phyloP scores from a whole-genome alignment of 208 protist species.

The Vickermania ingenoplastis region DNA sequence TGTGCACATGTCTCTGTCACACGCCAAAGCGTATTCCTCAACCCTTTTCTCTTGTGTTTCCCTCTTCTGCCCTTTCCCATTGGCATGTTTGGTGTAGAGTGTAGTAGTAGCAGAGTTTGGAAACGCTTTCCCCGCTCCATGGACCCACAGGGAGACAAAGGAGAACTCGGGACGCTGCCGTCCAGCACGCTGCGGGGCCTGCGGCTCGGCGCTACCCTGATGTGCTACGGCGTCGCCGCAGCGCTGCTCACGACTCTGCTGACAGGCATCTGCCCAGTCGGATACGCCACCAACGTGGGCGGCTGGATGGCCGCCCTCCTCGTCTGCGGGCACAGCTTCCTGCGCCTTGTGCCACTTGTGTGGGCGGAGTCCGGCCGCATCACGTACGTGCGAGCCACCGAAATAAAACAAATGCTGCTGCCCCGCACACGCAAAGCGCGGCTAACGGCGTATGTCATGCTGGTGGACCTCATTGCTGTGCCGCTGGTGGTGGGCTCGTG shows the following conservation, averaged over 20 bases:
- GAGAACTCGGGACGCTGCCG: slow-evolving; percentile 11
- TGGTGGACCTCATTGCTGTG: slow-evolving; percentile 17
- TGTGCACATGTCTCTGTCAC: too few relatives aligned
- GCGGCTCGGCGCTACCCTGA: neutral
- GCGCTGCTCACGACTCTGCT: slow-evolving; percentile 11
- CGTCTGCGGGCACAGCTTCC: neutral
- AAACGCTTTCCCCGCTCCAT: too few relatives aligned
- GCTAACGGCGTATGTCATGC: slow-evolving; percentile 5
- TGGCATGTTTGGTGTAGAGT: too few relatives aligned
- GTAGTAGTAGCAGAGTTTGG: too few relatives aligned
- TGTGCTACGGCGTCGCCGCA: neutral
- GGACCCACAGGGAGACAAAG: slow-evolving; percentile 7
- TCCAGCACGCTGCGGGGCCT: neutral
- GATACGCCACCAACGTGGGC: neutral
- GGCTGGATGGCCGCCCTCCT: neutral
- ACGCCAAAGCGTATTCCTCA: too few relatives aligned
- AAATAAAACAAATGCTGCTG: neutral
- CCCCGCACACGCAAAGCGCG: slow-evolving; percentile 5
- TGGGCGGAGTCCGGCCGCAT: slow-evolving; percentile 14
- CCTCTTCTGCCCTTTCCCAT: too few relatives aligned
- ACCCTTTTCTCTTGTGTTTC: too few relatives aligned
- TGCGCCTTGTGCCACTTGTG: slow-evolving; percentile 9
- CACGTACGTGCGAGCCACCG: slow-evolving; percentile 13
- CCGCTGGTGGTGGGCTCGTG: slow-evolving; percentile 10
- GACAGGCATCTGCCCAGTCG: neutral